A percentile compares a stretch with the other conserved stretches of the same genome.
Conservation (phyloP, 1,284 basidiomycete genomes). For the Austroboletus novae-zelandiae region DNA sequence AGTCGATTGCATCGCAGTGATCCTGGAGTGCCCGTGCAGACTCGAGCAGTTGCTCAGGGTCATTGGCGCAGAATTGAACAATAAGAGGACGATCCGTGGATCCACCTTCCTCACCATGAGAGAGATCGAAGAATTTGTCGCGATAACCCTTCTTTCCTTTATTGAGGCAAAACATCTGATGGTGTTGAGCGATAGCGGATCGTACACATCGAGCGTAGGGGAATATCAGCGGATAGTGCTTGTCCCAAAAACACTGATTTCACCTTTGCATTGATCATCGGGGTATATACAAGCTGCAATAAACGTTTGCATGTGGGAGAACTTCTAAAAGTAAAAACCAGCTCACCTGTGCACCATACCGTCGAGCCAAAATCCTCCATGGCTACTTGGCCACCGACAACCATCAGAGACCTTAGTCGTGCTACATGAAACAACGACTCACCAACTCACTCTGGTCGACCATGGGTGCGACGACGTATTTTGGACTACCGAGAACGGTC, state of each 20-base stretch:
- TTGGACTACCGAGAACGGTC: slow-evolving; percentile 76
- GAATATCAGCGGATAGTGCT: not conserved
- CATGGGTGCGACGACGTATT: slow-evolving; percentile 94
- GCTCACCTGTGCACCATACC: slow-evolving; percentile 77
- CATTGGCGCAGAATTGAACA: slow-evolving; percentile 93
- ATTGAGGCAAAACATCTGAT: slow-evolving; percentile 63
- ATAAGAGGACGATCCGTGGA: slow-evolving; percentile 79
- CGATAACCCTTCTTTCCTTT: slow-evolving; percentile 52
- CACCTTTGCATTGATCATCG: slow-evolving; percentile 96
- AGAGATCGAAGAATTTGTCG: slow-evolving; percentile 68
- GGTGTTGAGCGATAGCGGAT: not conserved
- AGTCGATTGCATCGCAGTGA: slow-evolving; percentile 88
- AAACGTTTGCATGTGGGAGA: not conserved
- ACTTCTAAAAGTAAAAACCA: not conserved
- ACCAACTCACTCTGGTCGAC: slow-evolving; percentile 97
- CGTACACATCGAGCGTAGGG: not conserved
- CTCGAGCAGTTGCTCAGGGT: slow-evolving; percentile 74
- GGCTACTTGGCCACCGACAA: slow-evolving; percentile 48
- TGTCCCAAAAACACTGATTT: slow-evolving; percentile 2
- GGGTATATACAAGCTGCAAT: slow-evolving; percentile 80
- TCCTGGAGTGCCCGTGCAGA: slow-evolving; percentile 75
- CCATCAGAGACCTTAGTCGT: too few relatives aligned
- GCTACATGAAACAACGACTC: slow-evolving; percentile 29
- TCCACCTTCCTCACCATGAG: slow-evolving; percentile 65
- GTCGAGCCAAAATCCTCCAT: slow-evolving; percentile 86